phyloP scores from a whole-genome alignment of 2,329 filamentous ascomycete species.

The Colletotrichum graminicola region DNA sequence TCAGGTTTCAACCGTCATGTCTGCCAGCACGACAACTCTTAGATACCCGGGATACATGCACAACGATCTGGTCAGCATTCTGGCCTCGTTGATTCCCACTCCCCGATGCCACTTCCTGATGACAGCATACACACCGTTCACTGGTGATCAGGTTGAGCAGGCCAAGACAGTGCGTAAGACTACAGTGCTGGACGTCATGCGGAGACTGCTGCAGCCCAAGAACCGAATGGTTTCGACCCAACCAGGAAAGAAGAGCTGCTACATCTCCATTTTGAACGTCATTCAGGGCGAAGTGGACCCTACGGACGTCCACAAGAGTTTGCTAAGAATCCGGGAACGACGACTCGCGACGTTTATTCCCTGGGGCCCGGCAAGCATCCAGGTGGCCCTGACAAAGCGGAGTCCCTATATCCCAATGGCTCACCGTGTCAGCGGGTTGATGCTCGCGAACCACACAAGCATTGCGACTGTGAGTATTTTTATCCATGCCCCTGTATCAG shows the following conservation, averaged over 20 bases:
- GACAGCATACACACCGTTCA: conserved; percentile 98
- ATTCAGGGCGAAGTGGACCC: conserved; percentile 99
- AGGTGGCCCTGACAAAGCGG: conserved; percentile 95
- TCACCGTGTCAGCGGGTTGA: conserved; percentile 93
- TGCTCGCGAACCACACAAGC: conserved; percentile 98
- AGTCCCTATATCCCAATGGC: conserved; percentile 96
- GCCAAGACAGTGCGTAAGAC: conserved; percentile 98
- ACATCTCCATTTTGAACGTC: conserved; percentile 98
- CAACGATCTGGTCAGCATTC: conserved; percentile 97
- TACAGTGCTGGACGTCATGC: conserved; percentile 97
- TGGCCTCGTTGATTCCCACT: conserved; percentile 95
- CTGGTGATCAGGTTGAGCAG: conserved; percentile 94
- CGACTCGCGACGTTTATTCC: conserved; percentile 96
- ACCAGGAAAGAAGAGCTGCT: conserved; percentile 96
- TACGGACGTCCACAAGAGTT: conserved; percentile 97
- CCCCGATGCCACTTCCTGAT: conserved; percentile 98
- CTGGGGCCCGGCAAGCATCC: conserved; percentile 97
- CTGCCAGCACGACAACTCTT: conserved; percentile 94
- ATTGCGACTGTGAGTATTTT: conserved; percentile 80
- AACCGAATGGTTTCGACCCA: conserved; percentile 99
- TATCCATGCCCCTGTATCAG: background rate
- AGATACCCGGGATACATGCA: conserved; percentile 99
- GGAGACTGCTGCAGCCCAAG: conserved; percentile 93
- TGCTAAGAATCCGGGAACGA: conserved; percentile 94
- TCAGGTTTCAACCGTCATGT: conserved; percentile 95